Evolutionary conservation across 75 land plant genomes (phyloP), one percentile per base, ranked within the genome.

Genomic region (Cryptomeria japonica): DNA sequence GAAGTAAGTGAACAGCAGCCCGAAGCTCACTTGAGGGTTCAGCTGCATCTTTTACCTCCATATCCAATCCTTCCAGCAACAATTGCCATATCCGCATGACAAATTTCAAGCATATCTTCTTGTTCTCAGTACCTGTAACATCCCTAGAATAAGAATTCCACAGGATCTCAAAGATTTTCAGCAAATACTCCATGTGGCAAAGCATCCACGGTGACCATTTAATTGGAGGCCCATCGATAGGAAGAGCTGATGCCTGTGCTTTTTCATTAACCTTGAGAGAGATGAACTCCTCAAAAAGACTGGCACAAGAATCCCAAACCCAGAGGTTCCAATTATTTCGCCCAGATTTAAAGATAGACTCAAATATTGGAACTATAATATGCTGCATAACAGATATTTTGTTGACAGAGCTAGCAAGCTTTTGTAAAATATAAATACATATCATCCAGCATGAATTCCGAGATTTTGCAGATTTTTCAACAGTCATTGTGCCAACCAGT

Each of bases 251-350:
- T 82, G 34, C 46, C 51, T 82, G 53, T n/a, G 49, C 6, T 46
- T 44, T 82, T 10, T 82, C 49, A 11, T 42, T 28, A 41, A 82
- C 32, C 16, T 82, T 82, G 13, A 82, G 31, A 42, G 49, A 82
- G 42, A 82, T 49, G 84, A 82, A 46, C 53, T 82, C 84, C 84
- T 82, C 84, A 82, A 82, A 82, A 46, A 82, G 34, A 82, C 53
- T 46, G n/a, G 49, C 84, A 82, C 84, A 82, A 82, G 84, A 82
- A 82, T 82, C 84, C 84, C 84, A 82, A 82, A 39, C 84, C 34
- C 53, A 82, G 14, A 82, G 9, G 13, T 46, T 82, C 84, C 51
- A 82, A 82, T 41, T 46, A 42, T 82, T 82, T n/a, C 84, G 53
- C 15, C 84, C 84, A 82, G 51, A 82, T 82, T 46, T 82, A 44